Evolutionary conservation across 2,329 filamentous ascomycete species (phyloP).

Genomic region (Lithohypha guttulata): DNA sequence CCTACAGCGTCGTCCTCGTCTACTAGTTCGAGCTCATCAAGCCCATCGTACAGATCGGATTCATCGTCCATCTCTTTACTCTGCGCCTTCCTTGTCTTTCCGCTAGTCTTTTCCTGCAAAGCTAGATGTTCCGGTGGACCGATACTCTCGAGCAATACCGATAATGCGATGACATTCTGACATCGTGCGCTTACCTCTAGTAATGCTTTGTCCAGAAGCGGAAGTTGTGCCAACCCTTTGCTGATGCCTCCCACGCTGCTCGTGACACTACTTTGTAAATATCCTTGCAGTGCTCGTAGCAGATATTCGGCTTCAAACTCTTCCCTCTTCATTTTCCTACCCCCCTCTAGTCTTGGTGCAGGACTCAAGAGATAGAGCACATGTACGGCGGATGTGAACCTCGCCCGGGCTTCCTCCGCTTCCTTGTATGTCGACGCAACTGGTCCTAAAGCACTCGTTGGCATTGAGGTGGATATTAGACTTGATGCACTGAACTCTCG

Average conservation of each 20-base stretch:
- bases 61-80: conserved; percentile 13
- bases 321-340: conserved; percentile 33
- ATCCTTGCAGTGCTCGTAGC: conserved; percentile 65
- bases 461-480: conserved; percentile 27
- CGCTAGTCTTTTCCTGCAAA: conserved; percentile 28
- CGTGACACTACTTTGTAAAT: conserved; percentile 70
- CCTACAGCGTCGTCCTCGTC: conserved; percentile 8
- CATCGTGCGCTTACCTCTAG: conserved; percentile 73
- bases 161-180: conserved; percentile 82
- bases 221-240: conserved; percentile 66
- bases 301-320: conserved; percentile 58
- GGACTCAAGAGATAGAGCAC: conserved; percentile 76
- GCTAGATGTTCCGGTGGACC: conserved; percentile 61
- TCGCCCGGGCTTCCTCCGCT: conserved; percentile 62
- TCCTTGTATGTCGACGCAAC: conserved; percentile 43
- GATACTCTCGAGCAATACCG: conserved; percentile 60
- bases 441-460: conserved; percentile 11
- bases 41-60: conserved; percentile 5
- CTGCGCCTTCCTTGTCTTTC: conserved; percentile 26
- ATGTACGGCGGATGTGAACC: conserved; percentile 61
- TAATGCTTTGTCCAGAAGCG: conserved; percentile 70
- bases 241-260: conserved; percentile 65
- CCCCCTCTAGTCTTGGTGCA: conserved; percentile 30
- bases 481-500: conserved; percentile 70
- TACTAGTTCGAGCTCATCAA: conserved; percentile 10